Base-by-base conservation (phyloP, 108 stramenopile species). In the Stephanodiscus triporus region DNA sequence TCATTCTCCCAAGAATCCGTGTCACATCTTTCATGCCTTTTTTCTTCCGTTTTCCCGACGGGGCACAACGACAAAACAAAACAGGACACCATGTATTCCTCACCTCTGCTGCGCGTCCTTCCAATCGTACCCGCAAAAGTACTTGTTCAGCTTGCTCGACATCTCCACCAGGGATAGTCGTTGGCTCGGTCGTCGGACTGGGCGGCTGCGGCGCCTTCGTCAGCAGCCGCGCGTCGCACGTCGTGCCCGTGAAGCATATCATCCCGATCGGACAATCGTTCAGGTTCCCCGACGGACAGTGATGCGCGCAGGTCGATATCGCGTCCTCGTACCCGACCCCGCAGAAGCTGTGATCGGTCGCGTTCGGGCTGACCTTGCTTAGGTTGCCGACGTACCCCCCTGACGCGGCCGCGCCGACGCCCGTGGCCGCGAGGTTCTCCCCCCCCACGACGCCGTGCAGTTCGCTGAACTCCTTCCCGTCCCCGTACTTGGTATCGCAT, bases 271-370 rank as follows among this genome's bases (percentile, higher is more conserved):
- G 81, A 77, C 81, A 82, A 63, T 78, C 77, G 29, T 73, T 78
- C 63, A 78, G 65, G 65, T 51, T 82, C 37, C 81, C 81, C 19
- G 58, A 61, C 0, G 81, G 76, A 82, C 81, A 82, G 63, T 72
- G 76, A 5, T 64, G 66, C 23, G 42, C 26, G 45, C 81, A 82
- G 36, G 51, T 30, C 17, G 65, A 53, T 1, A 72, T 7, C 0
- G 81, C 81, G 47, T 82, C 81, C 19, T 78, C 76, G 26, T 68
- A 82, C 4, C 76, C 76, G 11, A 29, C 66, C 6, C 81, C 81
- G 61, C 81, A 82, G 54, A 82, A 82, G 38, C 66, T 77, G 55
- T 82, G 81, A 72, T 78, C 77, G 17, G 76, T 77, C 43, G 72
- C 66, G 63, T 82, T 76, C 19, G 22, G 26, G 17, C 59, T 62